Evolutionary conservation across 805 yeast genomes (phyloP), one percentile per base, ranked within the genome.

Genomic region (Saturnispora serradocipensis): DNA sequence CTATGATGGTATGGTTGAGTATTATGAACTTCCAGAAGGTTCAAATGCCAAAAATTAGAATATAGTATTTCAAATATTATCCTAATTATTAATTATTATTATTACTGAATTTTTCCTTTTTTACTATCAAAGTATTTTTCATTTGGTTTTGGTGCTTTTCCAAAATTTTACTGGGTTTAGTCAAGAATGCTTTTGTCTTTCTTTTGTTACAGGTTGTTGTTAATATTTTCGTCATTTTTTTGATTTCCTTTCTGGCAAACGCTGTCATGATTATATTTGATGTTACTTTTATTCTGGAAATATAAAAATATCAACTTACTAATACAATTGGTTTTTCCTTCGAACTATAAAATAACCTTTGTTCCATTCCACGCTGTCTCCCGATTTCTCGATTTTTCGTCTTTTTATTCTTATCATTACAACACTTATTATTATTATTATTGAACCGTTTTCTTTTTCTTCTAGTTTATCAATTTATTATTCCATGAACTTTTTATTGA

Each of bases 271-370:
- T 18, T 38, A 18, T 38, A 38, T 13, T 38, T 38, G 22, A 38
- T 38, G 42, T 38, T 38, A 38, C 42, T 38, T 38, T 38, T 38
- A 38, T 38, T 38, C 42, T 38, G 42, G 42, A 38, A 38, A 38
- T 38, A 38, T 11, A 38, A 38, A 38, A 38, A 38, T 38, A 38
- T 38, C 42, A 10, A 18, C 22, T 18, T 38, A 20, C 16, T 20
- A 38, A 18, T 38, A 38, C 16, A 18, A 25, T 38, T 38, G 25
- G 22, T 16, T 8, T 38, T 18, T 11, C 8, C 10, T 5, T 18
- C 28, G 9, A 20, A 9, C 13, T n/a, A 18, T 38, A 20, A 38
- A 38, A 10, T 38, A 18, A 38, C 42, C 10, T 18, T 38, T 38
- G 22, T 38, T 38, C 13, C 42, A 38, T 38, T 38, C 22, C 16